These are phyloP conservation scores for Magnusiomyces tetraspermus DNA, from an alignment of 1,139 yeast species.

Conservation along the genomic window DNA sequence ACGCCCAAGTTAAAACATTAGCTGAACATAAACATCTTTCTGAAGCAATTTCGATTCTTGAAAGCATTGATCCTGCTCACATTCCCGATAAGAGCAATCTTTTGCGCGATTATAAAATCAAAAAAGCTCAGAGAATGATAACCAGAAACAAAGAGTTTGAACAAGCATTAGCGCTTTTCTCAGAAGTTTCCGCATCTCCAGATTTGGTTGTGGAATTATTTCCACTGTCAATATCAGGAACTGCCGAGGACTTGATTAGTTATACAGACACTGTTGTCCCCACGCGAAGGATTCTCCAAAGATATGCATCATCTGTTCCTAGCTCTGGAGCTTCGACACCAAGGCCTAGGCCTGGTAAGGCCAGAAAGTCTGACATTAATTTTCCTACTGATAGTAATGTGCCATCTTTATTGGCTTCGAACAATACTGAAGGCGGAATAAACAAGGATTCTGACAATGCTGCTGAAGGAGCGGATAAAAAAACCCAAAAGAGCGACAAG, in stretches of 20 bases:
- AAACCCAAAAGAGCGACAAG: neutral
- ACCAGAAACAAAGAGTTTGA: constrained; percentile 27
- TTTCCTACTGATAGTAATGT: neutral
- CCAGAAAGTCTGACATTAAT: neutral
- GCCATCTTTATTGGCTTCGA: neutral
- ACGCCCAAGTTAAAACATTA: constrained; percentile 30
- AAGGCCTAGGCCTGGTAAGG: neutral
- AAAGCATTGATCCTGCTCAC: constrained; percentile 30
- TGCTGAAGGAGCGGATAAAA: neutral
- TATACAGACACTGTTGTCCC: constrained; percentile 14
- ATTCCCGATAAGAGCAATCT: constrained; percentile 29
- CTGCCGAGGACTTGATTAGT: constrained; percentile 17
- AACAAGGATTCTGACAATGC: neutral
- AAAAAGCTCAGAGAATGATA: constrained; percentile 36
- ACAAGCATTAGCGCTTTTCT: constrained; percentile 40
- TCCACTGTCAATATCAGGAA: constrained; percentile 34
- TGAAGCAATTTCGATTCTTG: constrained; percentile 39
- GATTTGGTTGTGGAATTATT: constrained; percentile 39
- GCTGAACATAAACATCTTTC: constrained; percentile 22
- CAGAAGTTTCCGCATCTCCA: constrained; percentile 51
- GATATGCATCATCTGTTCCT: constrained; percentile 4
- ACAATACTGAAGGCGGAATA: neutral
- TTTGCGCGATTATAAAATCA: constrained; percentile 39
- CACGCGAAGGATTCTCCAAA: neutral
- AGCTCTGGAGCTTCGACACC: constrained; percentile 15